phyloP scores from a whole-genome alignment of 768 basidiomycete species.

The Leucogyrophana mollusca region DNA sequence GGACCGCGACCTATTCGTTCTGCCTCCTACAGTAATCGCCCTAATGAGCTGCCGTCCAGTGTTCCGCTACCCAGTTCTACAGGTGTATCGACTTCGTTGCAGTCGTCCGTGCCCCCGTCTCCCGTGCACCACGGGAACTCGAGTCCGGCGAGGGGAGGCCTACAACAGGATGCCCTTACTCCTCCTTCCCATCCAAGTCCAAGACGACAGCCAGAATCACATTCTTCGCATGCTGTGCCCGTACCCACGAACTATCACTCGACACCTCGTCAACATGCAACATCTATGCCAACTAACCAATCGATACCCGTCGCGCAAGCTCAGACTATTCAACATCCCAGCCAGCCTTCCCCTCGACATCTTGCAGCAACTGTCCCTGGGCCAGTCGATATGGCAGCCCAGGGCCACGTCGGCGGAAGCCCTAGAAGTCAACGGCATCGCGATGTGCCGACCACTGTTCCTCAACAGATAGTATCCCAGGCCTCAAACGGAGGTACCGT shows the following conservation, averaged over 20 bases:
- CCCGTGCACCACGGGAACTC: conserved; percentile 11
- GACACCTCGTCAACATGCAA: conserved; percentile 11
- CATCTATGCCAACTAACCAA: conserved; percentile 19
- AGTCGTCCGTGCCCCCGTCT: conserved; percentile 18
- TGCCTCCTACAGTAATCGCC: conserved; percentile 22
- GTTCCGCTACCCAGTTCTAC: neutral
- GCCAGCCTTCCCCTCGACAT: no score
- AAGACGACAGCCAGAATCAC: conserved; percentile 12
- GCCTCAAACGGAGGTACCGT: conserved; percentile 20
- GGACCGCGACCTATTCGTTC: conserved; percentile 29
- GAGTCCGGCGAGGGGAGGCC: conserved; percentile 14
- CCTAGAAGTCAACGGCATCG: no score
- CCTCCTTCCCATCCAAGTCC: conserved; percentile 24
- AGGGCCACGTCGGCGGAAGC: no score
- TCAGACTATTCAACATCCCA: conserved; percentile 25
- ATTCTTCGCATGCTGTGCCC: no score
- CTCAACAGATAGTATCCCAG: conserved; percentile 9
- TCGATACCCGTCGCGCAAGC: conserved; percentile 19
- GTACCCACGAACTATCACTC: conserved; percentile 13
- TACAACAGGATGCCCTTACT: conserved; percentile 1
- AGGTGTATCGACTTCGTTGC: conserved; percentile 9
- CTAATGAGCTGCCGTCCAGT: conserved; percentile 13
- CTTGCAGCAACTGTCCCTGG: no score
- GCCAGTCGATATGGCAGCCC: no score
- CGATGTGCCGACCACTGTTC: conserved; percentile 1